These are phyloP conservation scores for Lophiotrema nucula DNA, from an alignment of 495 filamentous ascomycete species.

Conservation along the genomic window DNA sequence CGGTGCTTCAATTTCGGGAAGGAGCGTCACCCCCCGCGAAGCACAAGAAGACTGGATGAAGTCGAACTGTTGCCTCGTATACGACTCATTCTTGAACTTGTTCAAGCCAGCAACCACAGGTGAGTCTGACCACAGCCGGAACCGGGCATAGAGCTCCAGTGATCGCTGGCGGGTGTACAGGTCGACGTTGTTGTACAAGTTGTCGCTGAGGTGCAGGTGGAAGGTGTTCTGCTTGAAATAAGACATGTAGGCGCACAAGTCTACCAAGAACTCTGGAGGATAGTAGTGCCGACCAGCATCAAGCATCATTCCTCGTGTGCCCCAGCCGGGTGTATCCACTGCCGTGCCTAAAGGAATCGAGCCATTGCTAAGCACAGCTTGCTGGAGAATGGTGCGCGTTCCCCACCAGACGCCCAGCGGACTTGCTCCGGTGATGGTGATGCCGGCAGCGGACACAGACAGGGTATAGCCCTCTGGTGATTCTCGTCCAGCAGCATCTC, in stretches of 20 bases:
- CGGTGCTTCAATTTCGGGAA: conserved; percentile 54
- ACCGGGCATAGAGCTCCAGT: conserved; percentile 47
- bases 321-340: conserved; percentile 52
- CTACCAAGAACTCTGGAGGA: conserved; percentile 51
- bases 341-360: conserved; percentile 40
- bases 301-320: conserved; percentile 49
- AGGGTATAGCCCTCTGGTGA: conserved; percentile 52
- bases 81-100: conserved; percentile 50
- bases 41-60: conserved; percentile 48
- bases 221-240: conserved; percentile 58
- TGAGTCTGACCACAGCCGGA: conserved; percentile 43
- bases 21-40: conserved; percentile 44
- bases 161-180: conserved; percentile 41
- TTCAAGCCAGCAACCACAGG: conserved; percentile 47
- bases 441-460: conserved; percentile 39
- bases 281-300: conserved; percentile 54
- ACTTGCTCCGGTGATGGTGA: conserved; percentile 51
- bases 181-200: conserved; percentile 47
- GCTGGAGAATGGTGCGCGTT: conserved; percentile 51
- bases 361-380: conserved; percentile 41
- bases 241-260: conserved; percentile 53
- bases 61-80: conserved; percentile 47
- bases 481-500: conserved; percentile 43
- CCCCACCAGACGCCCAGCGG: conserved; percentile 55
- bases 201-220: conserved; percentile 55